Base-by-base conservation (phyloP, 441 rosid species). In the Erysimum cheiri region DNA sequence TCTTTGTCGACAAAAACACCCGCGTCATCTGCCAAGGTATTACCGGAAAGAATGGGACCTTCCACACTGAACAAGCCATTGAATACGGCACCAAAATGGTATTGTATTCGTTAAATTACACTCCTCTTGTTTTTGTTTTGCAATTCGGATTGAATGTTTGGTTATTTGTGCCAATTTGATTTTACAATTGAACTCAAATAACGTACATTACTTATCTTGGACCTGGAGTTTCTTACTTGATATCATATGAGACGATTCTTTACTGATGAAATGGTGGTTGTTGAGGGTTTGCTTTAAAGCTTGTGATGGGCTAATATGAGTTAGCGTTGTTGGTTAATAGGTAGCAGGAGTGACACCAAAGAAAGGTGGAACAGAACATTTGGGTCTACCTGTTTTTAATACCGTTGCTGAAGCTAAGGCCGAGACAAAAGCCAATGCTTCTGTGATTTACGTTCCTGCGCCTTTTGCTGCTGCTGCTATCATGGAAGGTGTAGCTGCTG, bases 31-130 rank as follows among this genome's bases (percentile, higher is more conserved):
- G 98, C 69, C 97, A 93, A 75, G 98, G 97, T 8, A 91, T 91
- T 55, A 91, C 98, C 31, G 97, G 96, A 3, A 88, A 93, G 71
- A 89, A 89, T 60, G 96, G 96, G 0, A 93, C 96, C 8, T 93
- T 93, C 71, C 98, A 93, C 85, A 89, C 98, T 40, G 97, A 91
- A 43, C 99, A 94, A 74, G 99, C 99, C 78, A 94, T 94, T 53
- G 98, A 94, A 64, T 94, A 94, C 69, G 99, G 97, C 88, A 94
- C 99, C 53, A 91, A 94, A 70, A 94, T 94, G 97, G 98, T 91
- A 69, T 55, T 33, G 24, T 54, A 54, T 32, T 8, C 22, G 4
- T 6, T 5, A 31, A 31, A 19, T 19, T 19, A 19, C 1, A 19
- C 22, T 19, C 22, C 22, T 19, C 22, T 19, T 19, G 22, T 19